Conservation (phyloP, 768 basidiomycete genomes). For the Mycena floridula region DNA sequence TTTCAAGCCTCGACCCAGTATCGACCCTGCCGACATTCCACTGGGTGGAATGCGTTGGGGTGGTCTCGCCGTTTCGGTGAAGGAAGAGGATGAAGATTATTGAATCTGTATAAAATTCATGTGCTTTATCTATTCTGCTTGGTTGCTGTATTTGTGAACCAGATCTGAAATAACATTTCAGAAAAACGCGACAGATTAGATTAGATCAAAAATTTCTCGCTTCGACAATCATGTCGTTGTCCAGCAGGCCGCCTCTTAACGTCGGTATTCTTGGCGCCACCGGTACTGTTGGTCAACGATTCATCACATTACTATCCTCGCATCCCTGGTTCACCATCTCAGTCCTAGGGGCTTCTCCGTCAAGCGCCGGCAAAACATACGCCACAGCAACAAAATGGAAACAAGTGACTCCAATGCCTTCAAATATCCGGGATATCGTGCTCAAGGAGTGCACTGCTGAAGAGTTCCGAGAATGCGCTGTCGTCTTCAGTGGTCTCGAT, state of each 20-base stretch:
- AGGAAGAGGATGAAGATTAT: constrained; percentile 45
- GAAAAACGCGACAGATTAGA: too few species aligned
- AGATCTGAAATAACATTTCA: too few species aligned
- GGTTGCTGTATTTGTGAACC: neutral
- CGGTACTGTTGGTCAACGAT: constrained; percentile 94
- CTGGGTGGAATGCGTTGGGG: constrained; percentile 16
- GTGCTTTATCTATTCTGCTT: neutral
- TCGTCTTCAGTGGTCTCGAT: constrained; percentile 96
- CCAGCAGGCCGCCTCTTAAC: constrained; percentile 9
- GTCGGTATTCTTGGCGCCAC: constrained; percentile 87
- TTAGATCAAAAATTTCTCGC: too few species aligned
- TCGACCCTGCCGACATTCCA: constrained; percentile 38
- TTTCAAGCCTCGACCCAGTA: constrained; percentile 76
- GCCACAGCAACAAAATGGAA: constrained; percentile 79
- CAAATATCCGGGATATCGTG: constrained; percentile 48
- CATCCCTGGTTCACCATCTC: constrained; percentile 91
- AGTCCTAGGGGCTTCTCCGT: constrained; percentile 80
- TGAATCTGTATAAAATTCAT: constrained; percentile 7
- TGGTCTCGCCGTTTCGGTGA: constrained; percentile 28
- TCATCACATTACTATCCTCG: constrained; percentile 77
- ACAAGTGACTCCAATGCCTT: constrained; percentile 72
- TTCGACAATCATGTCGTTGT: too few species aligned
- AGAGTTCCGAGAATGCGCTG: constrained; percentile 71
- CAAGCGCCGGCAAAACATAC: constrained; percentile 86
- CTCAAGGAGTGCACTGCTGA: constrained; percentile 75